Evolutionary conservation across 192 early-diverging fungal genomes (phyloP), one percentile per base, ranked within the genome.

Genomic region (Podochytrium sp.): DNA sequence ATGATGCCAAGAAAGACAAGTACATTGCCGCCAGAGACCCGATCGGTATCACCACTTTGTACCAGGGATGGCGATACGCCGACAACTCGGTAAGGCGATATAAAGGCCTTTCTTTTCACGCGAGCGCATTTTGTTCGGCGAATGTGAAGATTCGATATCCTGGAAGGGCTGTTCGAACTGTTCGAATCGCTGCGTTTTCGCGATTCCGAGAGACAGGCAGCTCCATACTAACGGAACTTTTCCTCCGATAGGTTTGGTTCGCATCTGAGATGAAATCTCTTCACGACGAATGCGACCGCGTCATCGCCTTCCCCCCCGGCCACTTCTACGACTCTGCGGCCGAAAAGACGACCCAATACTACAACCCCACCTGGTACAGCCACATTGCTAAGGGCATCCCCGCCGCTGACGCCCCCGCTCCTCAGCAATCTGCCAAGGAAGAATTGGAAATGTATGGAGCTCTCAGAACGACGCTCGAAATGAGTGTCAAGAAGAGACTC

Each of bases 21-120:
- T 85, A 94, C 73, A 82, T 99, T 64, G 95, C 92, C n/a, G 95
- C 95, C 29, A 93, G 97, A 74, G 97, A 99, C 75, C 94, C 96
- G 64, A 93, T 99, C 79, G 97, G 97, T 73, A 95, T 99, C 86
- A 98, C 97, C 73, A 97, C 97, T 33, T 84, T 99, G 40, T 99
- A 99, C 86, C 91, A 94, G 71, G 97, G 97, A 25, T 96, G 91
- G 86, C 87, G 90, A 65, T 85, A 85, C 51, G 85, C 85, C 35
- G 95, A 96, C 70, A 90, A 90, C 65, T 95, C 95, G 4, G 85
- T 68, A n/a, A 38, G 66, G 23, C 10, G 10, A 62, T 10, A 7
- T 12, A n/a, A n/a, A n/a, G n/a, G n/a, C n/a, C n/a, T n/a, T n/a
- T n/a, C n/a, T n/a, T n/a, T n/a, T n/a, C n/a, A n/a, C n/a, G n/a